These are phyloP conservation scores for Aspergillus sp. DNA, from an alignment of 2,329 filamentous ascomycete genomes.

Conservation along the genomic window DNA sequence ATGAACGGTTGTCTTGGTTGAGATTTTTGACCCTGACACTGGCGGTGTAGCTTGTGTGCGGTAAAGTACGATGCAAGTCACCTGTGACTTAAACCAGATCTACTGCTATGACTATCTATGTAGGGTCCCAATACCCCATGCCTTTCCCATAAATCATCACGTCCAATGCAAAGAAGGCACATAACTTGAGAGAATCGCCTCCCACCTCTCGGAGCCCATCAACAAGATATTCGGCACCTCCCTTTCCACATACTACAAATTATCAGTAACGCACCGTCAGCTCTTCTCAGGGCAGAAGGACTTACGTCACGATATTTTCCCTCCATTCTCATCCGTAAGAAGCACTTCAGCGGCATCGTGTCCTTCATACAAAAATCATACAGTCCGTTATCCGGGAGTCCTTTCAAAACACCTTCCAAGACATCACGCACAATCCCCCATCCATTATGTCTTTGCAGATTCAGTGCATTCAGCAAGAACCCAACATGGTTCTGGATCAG, in stretches of 20 bases:
- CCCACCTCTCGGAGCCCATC: neutral
- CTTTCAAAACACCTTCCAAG: constrained; percentile 3
- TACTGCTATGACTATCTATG: too few species aligned
- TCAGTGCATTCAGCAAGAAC: constrained; percentile 7
- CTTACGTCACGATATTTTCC: constrained; percentile 18
- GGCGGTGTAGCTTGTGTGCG: too few species aligned
- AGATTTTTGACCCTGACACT: too few species aligned
- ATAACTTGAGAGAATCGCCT: neutral
- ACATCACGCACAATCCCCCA: constrained; percentile 15
- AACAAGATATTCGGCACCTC: constrained; percentile 40
- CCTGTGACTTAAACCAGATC: too few species aligned
- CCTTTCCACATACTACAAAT: neutral
- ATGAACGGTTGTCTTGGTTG: too few species aligned
- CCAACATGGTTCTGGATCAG: constrained; percentile 19
- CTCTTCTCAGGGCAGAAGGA: neutral
- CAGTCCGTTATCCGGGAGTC: neutral
- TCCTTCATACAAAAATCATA: constrained; percentile 15
- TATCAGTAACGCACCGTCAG: neutral
- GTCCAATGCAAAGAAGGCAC: neutral
- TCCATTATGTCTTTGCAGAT: constrained; percentile 13
- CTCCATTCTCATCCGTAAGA: constrained; percentile 20
- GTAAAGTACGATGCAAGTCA: too few species aligned
- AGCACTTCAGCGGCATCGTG: constrained; percentile 21
- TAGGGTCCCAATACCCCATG: too few species aligned
- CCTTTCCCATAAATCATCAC: neutral